Evolutionary conservation across 1,284 basidiomycete species (phyloP).

Genomic region (Vanrija sp.): DNA sequence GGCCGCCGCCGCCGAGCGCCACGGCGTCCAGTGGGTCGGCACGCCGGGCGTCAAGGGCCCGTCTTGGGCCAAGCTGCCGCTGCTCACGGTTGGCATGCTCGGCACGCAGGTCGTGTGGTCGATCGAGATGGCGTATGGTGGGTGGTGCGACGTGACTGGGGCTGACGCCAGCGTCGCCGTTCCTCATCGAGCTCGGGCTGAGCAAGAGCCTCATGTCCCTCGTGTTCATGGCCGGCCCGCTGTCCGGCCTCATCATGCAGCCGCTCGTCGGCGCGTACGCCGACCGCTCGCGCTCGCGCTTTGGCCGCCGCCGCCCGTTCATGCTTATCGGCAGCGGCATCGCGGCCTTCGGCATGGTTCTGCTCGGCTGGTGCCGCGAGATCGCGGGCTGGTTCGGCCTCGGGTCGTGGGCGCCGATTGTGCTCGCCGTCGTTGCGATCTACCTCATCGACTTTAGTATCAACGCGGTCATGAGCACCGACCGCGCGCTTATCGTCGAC

Average conservation of each 20-base stretch:
- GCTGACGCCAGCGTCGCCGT: constrained; percentile 92
- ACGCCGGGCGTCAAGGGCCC: constrained; percentile 60
- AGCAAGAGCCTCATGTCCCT: constrained; percentile 81
- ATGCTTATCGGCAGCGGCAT: constrained; percentile 70
- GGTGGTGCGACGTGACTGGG: no score
- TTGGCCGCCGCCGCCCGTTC: constrained; percentile 78
- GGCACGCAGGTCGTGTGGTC: constrained; percentile 86
- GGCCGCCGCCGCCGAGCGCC: constrained; percentile 27
- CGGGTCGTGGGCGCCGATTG: constrained; percentile 51
- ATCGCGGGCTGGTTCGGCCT: constrained; percentile 62
- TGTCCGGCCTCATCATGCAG: constrained; percentile 87
- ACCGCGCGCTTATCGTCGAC: constrained; percentile 53
- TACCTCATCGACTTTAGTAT: constrained; percentile 89
- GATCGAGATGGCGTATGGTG: constrained; percentile 86
- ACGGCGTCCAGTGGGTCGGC: constrained; percentile 56
- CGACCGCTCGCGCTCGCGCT: constrained; percentile 79
- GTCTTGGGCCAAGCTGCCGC: constrained; percentile 61
- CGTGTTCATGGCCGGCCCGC: constrained; percentile 90
- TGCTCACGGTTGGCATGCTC: constrained; percentile 69
- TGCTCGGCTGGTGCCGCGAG: constrained; percentile 77
- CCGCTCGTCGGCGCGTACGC: constrained; percentile 82
- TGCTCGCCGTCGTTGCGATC: constrained; percentile 76
- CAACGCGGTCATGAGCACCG: constrained; percentile 62
- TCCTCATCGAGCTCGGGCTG: constrained; percentile 82
- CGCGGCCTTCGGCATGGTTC: constrained; percentile 68